Base-by-base conservation (phyloP, 192 early-diverging fungal genomes). In the Entophlyctis luteolus region DNA sequence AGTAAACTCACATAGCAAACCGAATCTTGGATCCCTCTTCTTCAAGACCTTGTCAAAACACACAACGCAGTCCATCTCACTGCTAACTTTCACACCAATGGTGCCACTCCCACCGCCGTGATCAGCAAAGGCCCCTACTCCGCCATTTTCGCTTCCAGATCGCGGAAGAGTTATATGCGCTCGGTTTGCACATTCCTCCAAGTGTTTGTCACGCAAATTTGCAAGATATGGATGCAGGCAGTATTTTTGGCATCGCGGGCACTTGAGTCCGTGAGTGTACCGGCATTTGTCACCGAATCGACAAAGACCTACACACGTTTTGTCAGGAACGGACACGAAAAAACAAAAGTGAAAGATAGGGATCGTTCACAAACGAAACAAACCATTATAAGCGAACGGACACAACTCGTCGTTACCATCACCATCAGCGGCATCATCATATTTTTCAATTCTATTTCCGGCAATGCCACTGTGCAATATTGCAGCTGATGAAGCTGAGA, bases 21-120 rank as follows among this genome's bases (percentile, higher is more conserved):
- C 82, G 71, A 80, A 84, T 18, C 82, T 63, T 29, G 77, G 71
- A 53, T 82, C 80, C 20, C 60, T 31, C 63, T 82, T 82, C 32
- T 37, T n/a, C 25, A 46, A 38, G 1, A 81, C 78, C 45, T 22
- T 14, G 38, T 84, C 82, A 68, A 82, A 74, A 65, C 82, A 84
- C 2, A 84, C 75, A 1, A 72, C 72, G 53, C 82, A 84, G 28
- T 84, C 82, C 65, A 73, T 69, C 34, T 77, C 72, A 33, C 55
- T 67, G 35, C 70, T 75, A 3, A 52, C 56, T 18, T 34, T 37
- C 4, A 62, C 28, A 14, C 42, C 56, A 16, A 35, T 42, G 42
- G 10, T 35, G 55, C 28, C 23, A 6, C 55, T 6, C 36, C 33
- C 55, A n/a, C 55, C 55, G 8, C 55, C 55, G 23, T 35, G 10